Conservation (phyloP, 2,329 filamentous ascomycete genomes). For the Rutstroemia sp. region DNA sequence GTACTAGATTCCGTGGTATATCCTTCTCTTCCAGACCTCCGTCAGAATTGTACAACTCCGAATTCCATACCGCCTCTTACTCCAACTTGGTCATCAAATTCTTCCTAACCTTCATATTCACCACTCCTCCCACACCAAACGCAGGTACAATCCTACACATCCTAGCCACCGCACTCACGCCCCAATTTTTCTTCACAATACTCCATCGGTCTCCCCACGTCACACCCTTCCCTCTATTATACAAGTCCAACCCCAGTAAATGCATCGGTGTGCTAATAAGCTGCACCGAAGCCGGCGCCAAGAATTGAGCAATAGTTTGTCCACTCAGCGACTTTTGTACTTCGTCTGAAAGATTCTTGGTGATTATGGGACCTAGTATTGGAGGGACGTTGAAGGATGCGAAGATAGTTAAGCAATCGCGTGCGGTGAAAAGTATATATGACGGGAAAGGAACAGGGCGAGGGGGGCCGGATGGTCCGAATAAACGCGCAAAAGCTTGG, state of each 20-base stretch:
- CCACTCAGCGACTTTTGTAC: slow-evolving; percentile 44
- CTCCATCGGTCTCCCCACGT: slow-evolving; percentile 53
- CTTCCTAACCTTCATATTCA: slow-evolving; percentile 66
- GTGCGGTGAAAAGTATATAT: slow-evolving; percentile 70
- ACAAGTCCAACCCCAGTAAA: slow-evolving; percentile 76
- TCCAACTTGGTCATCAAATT: slow-evolving; percentile 44
- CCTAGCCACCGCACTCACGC: slow-evolving; percentile 63
- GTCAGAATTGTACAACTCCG: background rate
- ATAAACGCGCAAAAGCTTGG: slow-evolving; percentile 74
- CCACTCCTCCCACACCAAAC: slow-evolving; percentile 81
- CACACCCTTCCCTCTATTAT: slow-evolving; percentile 54
- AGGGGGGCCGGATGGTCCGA: slow-evolving; percentile 53
- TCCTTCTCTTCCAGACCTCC: background rate
- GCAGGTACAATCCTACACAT: slow-evolving; percentile 83
- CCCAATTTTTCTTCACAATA: slow-evolving; percentile 68
- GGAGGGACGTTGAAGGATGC: slow-evolving; percentile 86
- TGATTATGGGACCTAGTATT: slow-evolving; percentile 63
- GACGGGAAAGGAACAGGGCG: slow-evolving; percentile 59
- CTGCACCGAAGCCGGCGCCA: slow-evolving; percentile 73
- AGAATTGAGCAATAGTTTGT: slow-evolving; percentile 67
- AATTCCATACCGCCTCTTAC: background rate
- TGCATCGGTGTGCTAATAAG: slow-evolving; percentile 76
- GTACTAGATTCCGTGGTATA: background rate
- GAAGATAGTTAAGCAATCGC: slow-evolving; percentile 86
- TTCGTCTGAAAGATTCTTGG: slow-evolving; percentile 44